Evolutionary conservation across 129 eudicot genomes (phyloP), one percentile per base, ranked within the genome.

Genomic region (Chrysanthemum seticuspe): DNA sequence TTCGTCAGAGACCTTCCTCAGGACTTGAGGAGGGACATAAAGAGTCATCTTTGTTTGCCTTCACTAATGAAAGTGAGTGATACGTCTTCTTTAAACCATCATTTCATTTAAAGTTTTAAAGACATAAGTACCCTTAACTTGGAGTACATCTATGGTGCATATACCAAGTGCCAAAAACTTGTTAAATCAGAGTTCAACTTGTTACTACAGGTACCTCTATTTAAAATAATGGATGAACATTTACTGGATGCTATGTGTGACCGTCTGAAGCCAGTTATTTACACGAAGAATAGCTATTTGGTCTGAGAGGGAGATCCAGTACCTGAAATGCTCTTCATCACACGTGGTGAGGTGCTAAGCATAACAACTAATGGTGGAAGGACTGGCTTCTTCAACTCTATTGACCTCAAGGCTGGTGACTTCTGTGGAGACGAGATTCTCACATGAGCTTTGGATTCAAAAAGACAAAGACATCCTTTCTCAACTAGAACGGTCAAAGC

Each of bases 401-500:
- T 12, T 10, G 0, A 0, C 61, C 87, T 92, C 59, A 59, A 12
- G 50, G 83, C 88, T 4, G 96, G 94, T 40, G 98, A 85, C 65
- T 92, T 81, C 56, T 89, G 89, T 69, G 98, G 95, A 45, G 96
- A 92, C 7, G 98, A 92, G 84, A 85, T 92, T 71, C 81, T 92
- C 68, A 80, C 91, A 2, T 92, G 98, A 96, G 89, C 88, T 54
- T 79, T 87, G 62, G 81, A 71, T 73, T 87, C 91, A 53, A 56
- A 23, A 56, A 70, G 75, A 36, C 25, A 74, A 55, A 71, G 53
- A 69, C 88, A 87, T 56, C 96, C 94, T 0, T 61, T 72, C 62
- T 81, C 97, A 25, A 86, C 91, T 40, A 72, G 89, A 74, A 89
- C 97, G 2, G 88, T 82, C 6, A 14, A 25, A 67, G 75, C 93